Conservation (phyloP, 768 basidiomycete genomes). For the Leccinum incarnatum region DNA sequence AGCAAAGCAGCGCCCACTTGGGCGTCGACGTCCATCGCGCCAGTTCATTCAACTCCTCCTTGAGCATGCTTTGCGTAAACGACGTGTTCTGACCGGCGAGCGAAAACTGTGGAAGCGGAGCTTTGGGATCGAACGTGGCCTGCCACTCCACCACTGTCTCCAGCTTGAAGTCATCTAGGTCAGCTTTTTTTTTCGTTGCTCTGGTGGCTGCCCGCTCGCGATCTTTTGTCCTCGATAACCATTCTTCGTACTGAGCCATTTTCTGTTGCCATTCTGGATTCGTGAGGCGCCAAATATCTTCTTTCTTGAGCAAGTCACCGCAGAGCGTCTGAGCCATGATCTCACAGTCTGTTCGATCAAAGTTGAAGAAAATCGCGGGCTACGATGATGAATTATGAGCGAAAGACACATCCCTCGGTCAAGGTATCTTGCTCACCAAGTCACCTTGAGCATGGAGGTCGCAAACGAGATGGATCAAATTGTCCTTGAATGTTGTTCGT, state of each 20-base stretch:
- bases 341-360: constrained; percentile 61
- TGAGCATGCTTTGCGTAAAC: constrained; percentile 47
- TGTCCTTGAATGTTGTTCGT: constrained; percentile 32
- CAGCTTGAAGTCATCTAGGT: constrained; percentile 24
- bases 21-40: constrained; percentile 32
- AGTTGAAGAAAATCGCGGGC: constrained; percentile 69
- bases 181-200: constrained; percentile 38
- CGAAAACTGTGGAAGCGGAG: constrained; percentile 58
- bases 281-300: constrained; percentile 46
- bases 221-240: constrained; percentile 45
- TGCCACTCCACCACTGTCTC: constrained; percentile 43
- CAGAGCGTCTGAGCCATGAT: constrained; percentile 43
- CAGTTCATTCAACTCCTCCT: constrained; percentile 45
- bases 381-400: constrained; percentile 17
- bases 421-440: constrained; percentile 44
- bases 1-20: constrained; percentile 45
- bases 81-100: constrained; percentile 46
- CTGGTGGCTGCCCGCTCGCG: constrained; percentile 45
- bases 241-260: constrained; percentile 48
- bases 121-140: constrained; percentile 52
- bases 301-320: constrained; percentile 38
- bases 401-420: background rate
- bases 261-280: constrained; percentile 51
- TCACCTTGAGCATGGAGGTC: constrained; percentile 55
- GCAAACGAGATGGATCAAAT: constrained; percentile 51